Conservation (phyloP, 768 basidiomycete genomes). For the Termitomyces sp. region DNA sequence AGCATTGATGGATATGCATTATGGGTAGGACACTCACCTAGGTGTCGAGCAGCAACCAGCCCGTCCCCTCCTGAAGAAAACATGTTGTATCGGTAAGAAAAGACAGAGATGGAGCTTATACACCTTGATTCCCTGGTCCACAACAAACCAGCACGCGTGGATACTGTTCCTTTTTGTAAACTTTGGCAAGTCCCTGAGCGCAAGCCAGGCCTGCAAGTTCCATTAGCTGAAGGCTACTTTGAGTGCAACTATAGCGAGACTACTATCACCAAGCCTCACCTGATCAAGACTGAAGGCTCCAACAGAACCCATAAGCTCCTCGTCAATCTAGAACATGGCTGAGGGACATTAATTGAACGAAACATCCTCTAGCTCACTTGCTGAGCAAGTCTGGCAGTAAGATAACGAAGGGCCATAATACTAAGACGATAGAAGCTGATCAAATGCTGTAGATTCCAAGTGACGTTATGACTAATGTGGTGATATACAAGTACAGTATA, state of each 20-base stretch:
- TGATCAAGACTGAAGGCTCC: conserved; percentile 96
- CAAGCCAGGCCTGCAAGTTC: conserved; percentile 94
- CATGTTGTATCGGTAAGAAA: neutral
- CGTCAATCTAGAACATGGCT: conserved; percentile 67
- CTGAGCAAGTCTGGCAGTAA: conserved; percentile 70
- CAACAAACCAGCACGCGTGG: conserved; percentile 88
- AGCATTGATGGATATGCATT: neutral
- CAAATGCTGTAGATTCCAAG: neutral
- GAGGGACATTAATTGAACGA: neutral
- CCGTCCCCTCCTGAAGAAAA: conserved; percentile 75
- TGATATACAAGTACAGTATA: conserved; percentile 2
- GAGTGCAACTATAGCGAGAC: neutral
- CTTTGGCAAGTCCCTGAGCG: conserved; percentile 80
- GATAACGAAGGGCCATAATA: conserved; percentile 56
- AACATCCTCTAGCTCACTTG: conserved; percentile 41
- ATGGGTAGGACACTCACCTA: conserved; percentile 44
- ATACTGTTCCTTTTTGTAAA: conserved; percentile 64
- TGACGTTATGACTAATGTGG: neutral
- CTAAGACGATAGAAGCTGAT: conserved; percentile 20
- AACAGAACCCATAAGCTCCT: conserved; percentile 83
- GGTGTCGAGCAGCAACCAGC: conserved; percentile 91
- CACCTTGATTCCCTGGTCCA: conserved; percentile 93
- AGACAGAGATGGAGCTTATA: neutral
- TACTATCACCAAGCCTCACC: conserved; percentile 30
- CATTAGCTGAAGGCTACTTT: conserved; percentile 53